Percentiles rank a stretch among this genome's conserved stretches.
Evolutionary conservation across 306 rosid genomes (phyloP).

Genomic region (Mimosa pudica): DNA sequence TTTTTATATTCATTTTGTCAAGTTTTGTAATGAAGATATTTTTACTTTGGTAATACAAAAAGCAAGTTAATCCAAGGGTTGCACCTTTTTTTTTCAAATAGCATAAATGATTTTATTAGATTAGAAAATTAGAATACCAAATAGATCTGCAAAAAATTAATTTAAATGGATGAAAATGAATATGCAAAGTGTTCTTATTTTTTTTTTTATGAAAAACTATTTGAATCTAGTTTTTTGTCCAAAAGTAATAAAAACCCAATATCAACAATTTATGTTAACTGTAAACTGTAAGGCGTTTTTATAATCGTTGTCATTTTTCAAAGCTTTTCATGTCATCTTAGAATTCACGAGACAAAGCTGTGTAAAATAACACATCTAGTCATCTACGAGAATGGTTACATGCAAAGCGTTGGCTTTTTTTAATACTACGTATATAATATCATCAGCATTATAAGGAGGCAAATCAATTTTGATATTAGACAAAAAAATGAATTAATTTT

Average conservation of each 20-base stretch:
- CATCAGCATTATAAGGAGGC: conserved; percentile 30
- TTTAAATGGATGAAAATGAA: not conserved
- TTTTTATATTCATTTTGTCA: too few species aligned
- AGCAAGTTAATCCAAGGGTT: too few species aligned
- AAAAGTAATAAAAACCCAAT: too few species aligned
- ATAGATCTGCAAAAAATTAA: too few species aligned
- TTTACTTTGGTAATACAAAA: too few species aligned
- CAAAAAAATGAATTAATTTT: not conserved
- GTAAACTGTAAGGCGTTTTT: not conserved
- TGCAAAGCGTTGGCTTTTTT: not conserved
- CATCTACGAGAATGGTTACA: not conserved
- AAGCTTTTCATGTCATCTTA: not conserved
- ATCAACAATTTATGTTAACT: too few species aligned
- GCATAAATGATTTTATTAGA: too few species aligned
- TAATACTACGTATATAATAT: not conserved
- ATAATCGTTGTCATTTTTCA: not conserved
- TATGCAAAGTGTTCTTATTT: not conserved
- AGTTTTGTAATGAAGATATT: too few species aligned
- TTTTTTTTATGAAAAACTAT: not conserved
- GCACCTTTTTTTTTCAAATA: too few species aligned
- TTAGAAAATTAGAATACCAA: too few species aligned
- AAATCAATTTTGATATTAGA: not conserved
- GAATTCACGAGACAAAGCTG: too few species aligned
- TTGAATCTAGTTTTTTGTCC: not conserved
- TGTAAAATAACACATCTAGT: not conserved